Base-by-base conservation (phyloP, 2,329 filamentous ascomycete species). In the Immersiporthe knoxdaviesiana region DNA sequence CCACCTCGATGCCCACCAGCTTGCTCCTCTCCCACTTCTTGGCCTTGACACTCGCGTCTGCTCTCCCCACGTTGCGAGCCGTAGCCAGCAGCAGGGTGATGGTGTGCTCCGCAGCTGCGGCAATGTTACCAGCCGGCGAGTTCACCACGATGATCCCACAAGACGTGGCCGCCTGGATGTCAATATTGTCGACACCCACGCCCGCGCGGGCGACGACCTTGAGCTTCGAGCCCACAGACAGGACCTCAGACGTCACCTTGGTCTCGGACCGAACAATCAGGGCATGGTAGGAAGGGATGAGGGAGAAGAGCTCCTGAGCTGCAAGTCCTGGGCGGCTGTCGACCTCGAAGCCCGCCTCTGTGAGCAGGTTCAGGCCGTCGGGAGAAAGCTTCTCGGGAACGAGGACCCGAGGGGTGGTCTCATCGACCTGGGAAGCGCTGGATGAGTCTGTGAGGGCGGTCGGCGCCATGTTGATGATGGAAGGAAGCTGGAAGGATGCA, bases 211-310 rank as follows among this genome's bases (percentile, higher is more conserved):
- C 92, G 30, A 96, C 91, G 11, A 95, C 92, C 73, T 91, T 90
- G 65, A 95, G 84, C 70, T 88, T 91, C 73, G 84, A 87, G 12
- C 88, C 92, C 1, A 89, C 90, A 16, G 82, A 79, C 16, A 95
- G 84, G 0, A 95, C 84, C 2, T 85, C 81, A 0, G 90, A 85
- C 0, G 90, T 94, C 70, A 95, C 92, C 76, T 94, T 91, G 1
- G 92, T 95, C 79, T 94, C 92, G 50, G 92, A 94, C 2, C 92
- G 89, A 54, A 95, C 89, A 70, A 95, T 92, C 65, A 95, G 84
- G 27, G 90, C 92, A 62, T 94, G 88, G 78, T 94, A 94, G 30
- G 85, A 81, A 0, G 88, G 86, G 68, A 95, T 93, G 69, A 90
- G 84, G n/a, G 81, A 73, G 56, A 90, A 79, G 27, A 95, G 84